Evolutionary conservation across 2,329 filamentous ascomycete genomes (phyloP).

Genomic region (Amauroascus niger): DNA sequence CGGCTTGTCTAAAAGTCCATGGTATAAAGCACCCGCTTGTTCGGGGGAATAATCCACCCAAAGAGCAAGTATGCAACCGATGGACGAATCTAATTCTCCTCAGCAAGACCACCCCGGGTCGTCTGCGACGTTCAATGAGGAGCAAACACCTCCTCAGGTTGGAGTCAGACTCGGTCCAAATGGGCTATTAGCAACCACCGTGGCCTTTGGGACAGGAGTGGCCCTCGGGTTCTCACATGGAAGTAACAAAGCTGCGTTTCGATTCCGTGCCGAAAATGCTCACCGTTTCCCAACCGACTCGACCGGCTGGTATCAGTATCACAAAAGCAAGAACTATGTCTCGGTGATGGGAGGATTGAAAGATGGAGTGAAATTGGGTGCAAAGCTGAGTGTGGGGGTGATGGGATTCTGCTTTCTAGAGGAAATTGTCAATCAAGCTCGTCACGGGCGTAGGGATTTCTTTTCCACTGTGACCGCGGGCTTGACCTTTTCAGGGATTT

Average conservation of each 20-base stretch:
- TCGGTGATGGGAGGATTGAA: slow-evolving; percentile 65
- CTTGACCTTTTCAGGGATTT: slow-evolving; percentile 71
- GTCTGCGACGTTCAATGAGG: slow-evolving; percentile 29
- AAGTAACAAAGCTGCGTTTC: slow-evolving; percentile 62
- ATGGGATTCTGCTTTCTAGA: slow-evolving; percentile 71
- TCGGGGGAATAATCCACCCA: not conserved
- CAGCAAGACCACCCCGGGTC: not conserved
- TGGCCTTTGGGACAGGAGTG: slow-evolving; percentile 60
- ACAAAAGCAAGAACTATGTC: slow-evolving; percentile 95
- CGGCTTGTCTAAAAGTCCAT: not conserved
- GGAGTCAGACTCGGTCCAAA: slow-evolving; percentile 57
- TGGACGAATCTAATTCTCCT: not conserved
- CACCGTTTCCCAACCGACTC: slow-evolving; percentile 78
- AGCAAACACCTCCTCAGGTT: slow-evolving; percentile 35
- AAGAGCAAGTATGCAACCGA: not conserved
- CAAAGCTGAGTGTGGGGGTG: slow-evolving; percentile 61
- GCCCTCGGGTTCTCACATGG: slow-evolving; percentile 62
- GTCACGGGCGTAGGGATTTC: slow-evolving; percentile 56
- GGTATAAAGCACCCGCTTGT: not conserved
- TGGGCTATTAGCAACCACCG: slow-evolving; percentile 53
- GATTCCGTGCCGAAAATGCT: slow-evolving; percentile 91
- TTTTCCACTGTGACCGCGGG: slow-evolving; percentile 73
- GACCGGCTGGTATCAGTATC: slow-evolving; percentile 94
- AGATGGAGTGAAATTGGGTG: slow-evolving; percentile 68
- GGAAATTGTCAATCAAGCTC: slow-evolving; percentile 66